phyloP scores from a whole-genome alignment of 208 protist genomes.

The Borovskyia barvae region DNA sequence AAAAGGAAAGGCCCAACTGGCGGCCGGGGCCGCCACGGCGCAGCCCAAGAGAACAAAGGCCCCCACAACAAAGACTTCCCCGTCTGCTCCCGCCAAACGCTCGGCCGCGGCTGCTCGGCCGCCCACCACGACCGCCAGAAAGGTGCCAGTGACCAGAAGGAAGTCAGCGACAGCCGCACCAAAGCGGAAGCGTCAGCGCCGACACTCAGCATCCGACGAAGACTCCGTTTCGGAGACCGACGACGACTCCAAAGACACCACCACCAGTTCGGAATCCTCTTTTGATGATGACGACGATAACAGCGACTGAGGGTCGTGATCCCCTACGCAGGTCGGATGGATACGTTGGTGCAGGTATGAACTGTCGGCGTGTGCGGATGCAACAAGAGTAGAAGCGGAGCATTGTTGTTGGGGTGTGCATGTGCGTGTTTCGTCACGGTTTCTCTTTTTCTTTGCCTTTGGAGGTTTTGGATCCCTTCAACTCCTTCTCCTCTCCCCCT shows the following conservation, averaged over 20 bases:
- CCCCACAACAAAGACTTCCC: neutral
- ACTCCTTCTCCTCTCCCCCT: neutral
- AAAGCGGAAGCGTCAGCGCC: constrained; percentile 21
- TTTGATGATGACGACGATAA: constrained; percentile 21
- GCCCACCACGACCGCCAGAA: constrained; percentile 4
- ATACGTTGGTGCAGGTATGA: no score
- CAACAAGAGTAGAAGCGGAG: neutral
- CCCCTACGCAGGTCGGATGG: no score
- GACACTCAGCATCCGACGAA: constrained; percentile 22
- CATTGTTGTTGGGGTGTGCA: no score
- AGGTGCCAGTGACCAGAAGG: constrained; percentile 9
- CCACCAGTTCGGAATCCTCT: constrained; percentile 14
- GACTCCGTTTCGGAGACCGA: constrained; percentile 18
- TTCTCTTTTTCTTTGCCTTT: constrained; percentile 11
- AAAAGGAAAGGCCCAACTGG: neutral
- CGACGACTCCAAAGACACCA: no score
- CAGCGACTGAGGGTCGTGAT: constrained; percentile 25
- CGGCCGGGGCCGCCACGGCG: neutral
- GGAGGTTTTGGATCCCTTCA: neutral
- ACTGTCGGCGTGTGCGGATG: neutral
- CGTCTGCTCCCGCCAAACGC: constrained; percentile 3
- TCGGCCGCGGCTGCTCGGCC: neutral
- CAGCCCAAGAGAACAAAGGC: neutral
- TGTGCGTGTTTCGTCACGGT: no score
- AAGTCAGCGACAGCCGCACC: constrained; percentile 20